Evolutionary conservation across 2,329 filamentous ascomycete genomes (phyloP), one percentile per base, ranked within the genome.

Genomic region (Sporothrix inflata): DNA sequence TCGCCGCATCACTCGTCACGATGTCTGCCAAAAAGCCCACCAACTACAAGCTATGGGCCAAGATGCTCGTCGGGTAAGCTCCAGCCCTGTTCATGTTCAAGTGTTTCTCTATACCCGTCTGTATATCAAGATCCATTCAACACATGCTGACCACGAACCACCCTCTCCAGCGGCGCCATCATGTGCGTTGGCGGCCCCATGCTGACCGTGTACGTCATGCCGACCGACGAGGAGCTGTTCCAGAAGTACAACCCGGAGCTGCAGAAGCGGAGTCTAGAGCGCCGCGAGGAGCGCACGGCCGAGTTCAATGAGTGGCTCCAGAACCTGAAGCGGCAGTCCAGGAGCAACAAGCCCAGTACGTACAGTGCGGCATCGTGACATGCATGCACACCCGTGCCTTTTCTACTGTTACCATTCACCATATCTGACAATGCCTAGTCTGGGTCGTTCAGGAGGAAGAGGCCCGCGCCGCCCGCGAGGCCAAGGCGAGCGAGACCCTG

Each of bases 191-290:
- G 96, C 69, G 96, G 96, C 3, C 96, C 96, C 30, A 91, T 92
- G 19, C 84, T 98, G 70, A 92, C 95, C 57, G 88, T 91, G 82
- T 97, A 90, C 81, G 84, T 97, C 63, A 88, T 88, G 61, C 96
- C 96, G 1, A 91, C 92, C 14, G 94, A 98, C 77, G 96, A 98
- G 82, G 94, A 98, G 83, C 87, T 99, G 55, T 94, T 97, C 85
- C 86, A 93, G 84, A 90, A 87, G 82, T 98, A 98, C 84, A 98
- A 95, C 81, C 95, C 95, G 0, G 96, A 98, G 45, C 87, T 99
- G n/a, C 92, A 96, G 79, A 92, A 93, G 81, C 89, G 92, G 78
- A 94, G 92, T 74, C 84, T 97, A n/a, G 94, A 94, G 81, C 88
- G 90, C 73, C 88, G 94, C 21, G 86, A 91, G 72, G 89, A 92